Evolutionary conservation across 1,284 basidiomycete species (phyloP), one percentile per base, ranked within the genome.

Genomic region (Sphaerobolus stellatus): DNA sequence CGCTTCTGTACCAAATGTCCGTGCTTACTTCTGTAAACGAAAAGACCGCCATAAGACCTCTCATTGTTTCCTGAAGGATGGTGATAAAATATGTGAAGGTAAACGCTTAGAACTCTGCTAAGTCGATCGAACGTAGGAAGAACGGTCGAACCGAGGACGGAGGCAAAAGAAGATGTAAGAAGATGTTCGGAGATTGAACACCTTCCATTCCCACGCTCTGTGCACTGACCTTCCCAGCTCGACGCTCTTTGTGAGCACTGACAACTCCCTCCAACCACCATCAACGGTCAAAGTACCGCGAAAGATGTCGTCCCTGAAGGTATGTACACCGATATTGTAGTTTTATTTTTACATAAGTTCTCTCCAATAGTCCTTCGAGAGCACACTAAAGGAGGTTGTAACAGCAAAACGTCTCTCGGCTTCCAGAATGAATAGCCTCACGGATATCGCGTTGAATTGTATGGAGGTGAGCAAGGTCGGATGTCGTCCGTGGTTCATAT

Each of bases 381-480:
- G 79, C 36, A 77, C 84, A 46, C 73, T 96, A 56, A 89, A 88
- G 67, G 84, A 90, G 63, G 82, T 92, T 36, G 86, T 96, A 50
- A 76, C 79, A 55, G 84, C 84, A 56, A 92, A 91, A 70, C 82
- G 90, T 54, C 73, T 95, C 52, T 94, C 92, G 20, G 86, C 84
- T 25, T 89, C 90, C 24, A 92, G 90, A 74, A 88, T 96, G 79
- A 77, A 75, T 50, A 81, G 74, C 62, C 67, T 96, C 61, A 89
- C 84, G 4, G 84, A 88, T 56, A 76, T 87, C 52, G 84, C 91
- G 3, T 68, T 90, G 72, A 83, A 82, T 64, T 80, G 79, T 50
- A 85, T 94, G 73, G 75, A 85, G 70, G 90, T 92, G 66, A 66
- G 82, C 67, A 44, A 16, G 45, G 22, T 54, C 48, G 30, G 41